Percentiles rank a stretch among this genome's conserved stretches.
Evolutionary conservation across 306 rosid species (phyloP).

Genomic region (Acacia acuminata): DNA sequence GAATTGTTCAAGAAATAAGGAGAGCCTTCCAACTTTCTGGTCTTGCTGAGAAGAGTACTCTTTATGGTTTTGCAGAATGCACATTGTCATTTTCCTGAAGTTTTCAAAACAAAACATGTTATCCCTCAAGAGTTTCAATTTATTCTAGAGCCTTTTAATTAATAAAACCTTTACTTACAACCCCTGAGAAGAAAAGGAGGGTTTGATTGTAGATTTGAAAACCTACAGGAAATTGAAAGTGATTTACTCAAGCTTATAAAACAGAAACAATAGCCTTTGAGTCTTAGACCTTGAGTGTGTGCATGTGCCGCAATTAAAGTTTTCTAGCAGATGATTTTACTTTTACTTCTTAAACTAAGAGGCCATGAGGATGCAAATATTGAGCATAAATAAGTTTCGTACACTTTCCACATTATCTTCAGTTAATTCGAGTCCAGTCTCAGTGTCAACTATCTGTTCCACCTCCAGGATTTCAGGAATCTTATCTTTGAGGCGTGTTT

Average conservation of each 20-base stretch:
- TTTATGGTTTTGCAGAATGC: constrained; percentile 4
- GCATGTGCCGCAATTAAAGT: neutral
- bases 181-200: neutral
- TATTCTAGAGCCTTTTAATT: neutral
- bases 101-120: neutral
- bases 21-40: neutral
- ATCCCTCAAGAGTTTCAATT: neutral
- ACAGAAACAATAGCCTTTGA: constrained; percentile 2
- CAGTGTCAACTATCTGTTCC: constrained; percentile 84
- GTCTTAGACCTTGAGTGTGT: neutral
- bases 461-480: constrained; percentile 90
- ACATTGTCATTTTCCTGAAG: neutral
- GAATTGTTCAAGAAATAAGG: constrained; percentile 16
- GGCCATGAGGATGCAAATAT: constrained; percentile 3
- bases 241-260: neutral
- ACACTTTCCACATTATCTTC: constrained; percentile 91
- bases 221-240: neutral
- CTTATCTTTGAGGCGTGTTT: constrained; percentile 85
- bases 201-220: neutral
- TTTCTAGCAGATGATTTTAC: neutral
- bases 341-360: constrained; percentile 11
- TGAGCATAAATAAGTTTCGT: constrained; percentile 14
- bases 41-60: neutral
- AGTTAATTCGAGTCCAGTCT: constrained; percentile 83
- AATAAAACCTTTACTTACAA: neutral